Conservation (phyloP, 1,284 basidiomycete species). For the Vanrija humicola region DNA sequence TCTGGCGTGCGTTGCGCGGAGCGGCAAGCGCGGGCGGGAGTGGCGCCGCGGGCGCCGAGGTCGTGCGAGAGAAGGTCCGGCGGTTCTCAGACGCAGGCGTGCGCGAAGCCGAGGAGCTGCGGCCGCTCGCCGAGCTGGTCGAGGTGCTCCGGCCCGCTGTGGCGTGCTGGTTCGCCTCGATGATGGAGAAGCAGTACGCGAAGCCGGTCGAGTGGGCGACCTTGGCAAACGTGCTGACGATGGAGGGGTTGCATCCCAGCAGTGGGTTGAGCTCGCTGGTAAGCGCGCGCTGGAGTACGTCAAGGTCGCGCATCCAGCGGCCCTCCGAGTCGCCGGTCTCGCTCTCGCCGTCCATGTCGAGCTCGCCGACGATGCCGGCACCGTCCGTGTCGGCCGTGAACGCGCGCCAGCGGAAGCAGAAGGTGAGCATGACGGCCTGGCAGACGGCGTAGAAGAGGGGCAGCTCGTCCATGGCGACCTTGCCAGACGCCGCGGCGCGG, state of each 20-base stretch:
- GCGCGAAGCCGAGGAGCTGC: conserved; percentile 10
- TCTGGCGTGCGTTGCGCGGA: conserved; percentile 40
- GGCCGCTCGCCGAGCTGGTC: conserved; percentile 9
- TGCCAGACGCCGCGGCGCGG: conserved; percentile 25
- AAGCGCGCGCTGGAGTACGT: conserved; percentile 74
- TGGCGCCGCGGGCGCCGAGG: not conserved
- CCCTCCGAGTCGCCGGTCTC: conserved; percentile 55
- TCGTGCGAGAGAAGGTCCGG: not conserved
- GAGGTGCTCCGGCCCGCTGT: conserved; percentile 18
- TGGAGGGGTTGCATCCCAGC: conserved; percentile 81
- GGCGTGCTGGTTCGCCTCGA: conserved; percentile 66
- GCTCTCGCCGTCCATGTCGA: conserved; percentile 49
- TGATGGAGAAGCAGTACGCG: conserved; percentile 89
- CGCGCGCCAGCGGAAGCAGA: conserved; percentile 91
- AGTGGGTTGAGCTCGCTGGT: conserved; percentile 84
- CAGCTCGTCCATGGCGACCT: conserved; percentile 43
- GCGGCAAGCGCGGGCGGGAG: conserved; percentile 8
- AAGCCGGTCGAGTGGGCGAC: conserved; percentile 88
- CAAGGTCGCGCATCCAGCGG: conserved; percentile 78
- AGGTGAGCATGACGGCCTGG: conserved; percentile 93
- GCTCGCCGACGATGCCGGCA: conserved; percentile 61
- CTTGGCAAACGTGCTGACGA: conserved; percentile 91
- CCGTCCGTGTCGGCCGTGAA: conserved; percentile 19
- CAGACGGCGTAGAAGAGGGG: conserved; percentile 85
- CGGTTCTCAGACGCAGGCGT: conserved; percentile 1